Base-by-base conservation (phyloP, 371 early-diverging fungal species). In the Umbelopsis sp. region DNA sequence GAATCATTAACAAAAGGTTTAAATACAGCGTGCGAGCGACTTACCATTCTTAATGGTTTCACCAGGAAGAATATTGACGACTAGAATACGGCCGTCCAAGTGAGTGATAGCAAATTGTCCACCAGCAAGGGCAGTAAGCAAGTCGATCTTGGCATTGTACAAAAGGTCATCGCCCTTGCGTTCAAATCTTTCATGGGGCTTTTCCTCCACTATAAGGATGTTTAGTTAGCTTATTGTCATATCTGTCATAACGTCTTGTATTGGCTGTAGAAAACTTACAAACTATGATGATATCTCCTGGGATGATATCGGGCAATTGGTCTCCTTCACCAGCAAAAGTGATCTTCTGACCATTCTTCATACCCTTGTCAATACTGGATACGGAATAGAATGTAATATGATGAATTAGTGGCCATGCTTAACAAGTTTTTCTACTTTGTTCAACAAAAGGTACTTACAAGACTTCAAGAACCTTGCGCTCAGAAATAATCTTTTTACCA, bases 271-370 rank as follows among this genome's bases (percentile, higher is more conserved):
- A 29, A 1, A 0, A 35, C 57, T 57, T 35, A 57, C 57, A 57
- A 57, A 94, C 92, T 77, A 98, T 96, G 70, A 94, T 89, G 66
- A 97, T 89, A 77, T 97, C 96, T 69, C 95, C 95, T 25, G 87
- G 89, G 38, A 86, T 76, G 32, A 89, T 86, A 53, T 81, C 85
- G 9, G 94, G 91, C 2, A 77, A 78, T 68, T 97, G 95, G 82
- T 97, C 97, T 50, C 96, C 97, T 85, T 97, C 96, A 75, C 92
- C 94, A 32, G 78, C 74, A 80, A 96, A 98, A 63, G 89, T 92
- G 77, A 98, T 90, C 85, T 94, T 92, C 72, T 96, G 96, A 57
- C 98, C 98, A 69, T 93, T 91, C 85, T 92, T 93, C 96, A 97
- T 97, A 69, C 99, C 99, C 63, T 95, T 93, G 77, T 95, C 96